Evolutionary conservation across 495 filamentous ascomycete genomes (phyloP), one percentile per base, ranked within the genome.

Genomic region (Aspergillus egyptiacus): DNA sequence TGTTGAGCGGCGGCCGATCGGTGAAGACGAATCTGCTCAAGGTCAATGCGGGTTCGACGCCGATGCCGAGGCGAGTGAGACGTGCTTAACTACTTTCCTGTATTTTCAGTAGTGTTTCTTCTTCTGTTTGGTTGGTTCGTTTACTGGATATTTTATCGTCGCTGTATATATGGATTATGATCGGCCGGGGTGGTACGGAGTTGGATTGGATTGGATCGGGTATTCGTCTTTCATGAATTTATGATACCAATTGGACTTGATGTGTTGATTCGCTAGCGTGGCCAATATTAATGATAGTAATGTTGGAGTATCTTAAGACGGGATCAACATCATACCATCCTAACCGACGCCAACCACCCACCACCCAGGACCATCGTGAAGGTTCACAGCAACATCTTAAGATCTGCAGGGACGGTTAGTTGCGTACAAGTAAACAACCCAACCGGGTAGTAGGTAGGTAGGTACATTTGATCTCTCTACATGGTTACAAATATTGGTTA

Each of bases 41-140:
- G 54, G 52, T 65, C 17, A 62, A 60, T 46, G 69, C 69, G 15
- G 71, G 68, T 27, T 70, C 67, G 37, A 74, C 68, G 0, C 69
- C 69, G 22, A 66, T 68, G 49, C 64, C 68, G 48, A 62, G 60
- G 17, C 64, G 69, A 28, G 55, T 74, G 34, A 68, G 71, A 25
- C 60, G 67, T 41, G 38, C 59, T 34, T 69, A 46, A 64, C 7
- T 19, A 13, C 28, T 40, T n/a, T n/a, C n/a, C n/a, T n/a, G 27
- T 36, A 24, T 13, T 34, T 33, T 31, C 14, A 24, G n/a, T n/a
- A n/a, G n/a, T n/a, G n/a, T n/a, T 35, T 27, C 37, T 33, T 25
- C 34, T 17, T 49, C 8, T 13, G 10, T 11, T 31, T 6, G 28
- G 10, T 51, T 20, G 20, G 22, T 50, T 19, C 25, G 14, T 20